Conservation (phyloP, 2,329 filamentous ascomycete species). For the Fusarium austroafricanum region DNA sequence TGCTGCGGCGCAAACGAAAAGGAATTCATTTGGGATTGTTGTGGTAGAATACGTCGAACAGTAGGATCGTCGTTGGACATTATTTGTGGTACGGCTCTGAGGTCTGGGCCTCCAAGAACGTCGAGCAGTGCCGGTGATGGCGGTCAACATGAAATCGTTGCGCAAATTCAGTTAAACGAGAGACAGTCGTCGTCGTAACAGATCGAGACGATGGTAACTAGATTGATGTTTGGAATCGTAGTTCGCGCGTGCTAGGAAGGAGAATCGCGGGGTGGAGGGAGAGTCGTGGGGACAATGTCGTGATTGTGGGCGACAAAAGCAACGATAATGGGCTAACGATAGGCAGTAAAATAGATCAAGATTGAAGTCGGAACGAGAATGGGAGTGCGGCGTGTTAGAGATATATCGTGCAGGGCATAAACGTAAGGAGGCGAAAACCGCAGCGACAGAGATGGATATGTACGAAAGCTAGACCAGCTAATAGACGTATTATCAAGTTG, state of each 20-base stretch:
- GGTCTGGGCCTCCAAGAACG: slow-evolving; percentile 43
- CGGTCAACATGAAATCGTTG: slow-evolving; percentile 49
- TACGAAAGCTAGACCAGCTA: slow-evolving; percentile 36
- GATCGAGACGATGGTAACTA: slow-evolving; percentile 13
- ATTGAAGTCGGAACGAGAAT: slow-evolving; percentile 14
- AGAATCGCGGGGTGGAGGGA: slow-evolving; percentile 41
- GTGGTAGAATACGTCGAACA: slow-evolving; percentile 72
- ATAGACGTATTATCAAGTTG: slow-evolving; percentile 31
- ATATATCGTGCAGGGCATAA: slow-evolving; percentile 9
- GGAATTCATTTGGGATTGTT: slow-evolving; percentile 71
- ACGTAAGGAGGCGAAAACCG: slow-evolving; percentile 17
- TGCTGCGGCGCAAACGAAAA: slow-evolving; percentile 79
- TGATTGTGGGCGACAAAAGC: slow-evolving; percentile 37
- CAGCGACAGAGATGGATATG: slow-evolving; percentile 18
- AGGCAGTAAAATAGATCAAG: slow-evolving; percentile 14
- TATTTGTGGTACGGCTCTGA: slow-evolving; percentile 38
- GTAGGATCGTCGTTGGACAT: slow-evolving; percentile 73
- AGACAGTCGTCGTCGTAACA: slow-evolving; percentile 14
- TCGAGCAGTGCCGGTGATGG: slow-evolving; percentile 27
- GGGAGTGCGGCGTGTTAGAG: background rate
- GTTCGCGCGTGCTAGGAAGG: slow-evolving; percentile 28
- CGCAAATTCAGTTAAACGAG: slow-evolving; percentile 23
- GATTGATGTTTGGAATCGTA: background rate
- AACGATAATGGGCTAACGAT: slow-evolving; percentile 18
- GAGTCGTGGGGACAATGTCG: slow-evolving; percentile 33